These are phyloP conservation scores for Pilatotrama ljubarskyi DNA, from an alignment of 768 basidiomycete species.

Conservation along the genomic window DNA sequence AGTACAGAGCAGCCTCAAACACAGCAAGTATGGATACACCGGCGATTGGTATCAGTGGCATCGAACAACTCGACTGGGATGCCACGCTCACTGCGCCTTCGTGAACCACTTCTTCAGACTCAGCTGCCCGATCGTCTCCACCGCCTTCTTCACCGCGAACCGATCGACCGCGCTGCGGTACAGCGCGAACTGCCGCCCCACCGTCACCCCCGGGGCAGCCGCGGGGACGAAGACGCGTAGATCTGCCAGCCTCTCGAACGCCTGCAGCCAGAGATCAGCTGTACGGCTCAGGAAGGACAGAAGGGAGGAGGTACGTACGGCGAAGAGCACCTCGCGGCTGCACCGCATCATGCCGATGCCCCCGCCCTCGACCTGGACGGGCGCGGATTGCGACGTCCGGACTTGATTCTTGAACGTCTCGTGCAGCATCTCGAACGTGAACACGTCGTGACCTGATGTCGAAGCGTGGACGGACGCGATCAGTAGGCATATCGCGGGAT, in stretches of 20 bases:
- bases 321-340: slow-evolving; percentile 61
- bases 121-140: slow-evolving; percentile 66
- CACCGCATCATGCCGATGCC: slow-evolving; percentile 73
- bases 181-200: slow-evolving; percentile 71
- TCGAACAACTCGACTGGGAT: neutral
- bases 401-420: slow-evolving; percentile 77
- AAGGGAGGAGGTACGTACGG: slow-evolving; percentile 45
- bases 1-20: slow-evolving; percentile 3
- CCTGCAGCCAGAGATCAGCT: slow-evolving; percentile 43
- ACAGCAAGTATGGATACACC: neutral
- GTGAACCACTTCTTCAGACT: slow-evolving; percentile 79
- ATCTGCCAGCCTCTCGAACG: slow-evolving; percentile 69
- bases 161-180: slow-evolving; percentile 68
- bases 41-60: no score
- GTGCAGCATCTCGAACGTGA: slow-evolving; percentile 92
- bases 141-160: slow-evolving; percentile 64
- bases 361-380: slow-evolving; percentile 72
- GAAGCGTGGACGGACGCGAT: slow-evolving; percentile 81
- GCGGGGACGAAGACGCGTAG: slow-evolving; percentile 57
- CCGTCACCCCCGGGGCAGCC: slow-evolving; percentile 46
- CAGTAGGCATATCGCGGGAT: slow-evolving; percentile 79
- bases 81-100: slow-evolving; percentile 45
- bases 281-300: neutral
- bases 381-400: slow-evolving; percentile 68
- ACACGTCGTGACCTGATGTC: slow-evolving; percentile 71